phyloP scores from a whole-genome alignment of 768 basidiomycete species.

The Saitozyma sp. region DNA sequence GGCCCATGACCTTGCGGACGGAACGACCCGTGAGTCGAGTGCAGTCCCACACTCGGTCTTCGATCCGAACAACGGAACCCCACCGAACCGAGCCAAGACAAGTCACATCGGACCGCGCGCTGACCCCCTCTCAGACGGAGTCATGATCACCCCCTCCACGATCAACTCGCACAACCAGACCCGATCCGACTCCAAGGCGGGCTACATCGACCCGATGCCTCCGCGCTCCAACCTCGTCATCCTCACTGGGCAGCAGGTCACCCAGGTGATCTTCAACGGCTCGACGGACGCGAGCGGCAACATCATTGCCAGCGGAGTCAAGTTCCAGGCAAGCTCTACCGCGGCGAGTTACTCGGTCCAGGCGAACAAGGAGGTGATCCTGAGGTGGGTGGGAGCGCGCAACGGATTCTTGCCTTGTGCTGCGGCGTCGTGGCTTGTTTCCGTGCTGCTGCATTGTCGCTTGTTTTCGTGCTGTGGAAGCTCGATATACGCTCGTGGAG shows the following conservation, averaged over 20 bases:
- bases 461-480: too few species aligned
- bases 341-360: conserved; percentile 55
- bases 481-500: not conserved
- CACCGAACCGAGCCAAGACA: not conserved
- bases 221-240: conserved; percentile 67
- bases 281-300: conserved; percentile 46
- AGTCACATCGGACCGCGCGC: too few species aligned
- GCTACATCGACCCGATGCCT: conserved; percentile 67
- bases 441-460: too few species aligned
- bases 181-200: conserved; percentile 65
- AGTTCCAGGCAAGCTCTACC: conserved; percentile 56
- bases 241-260: conserved; percentile 63
- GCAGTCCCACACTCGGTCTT: not conserved
- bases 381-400: conserved; percentile 40
- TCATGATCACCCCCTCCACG: conserved; percentile 60
- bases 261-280: conserved; percentile 58
- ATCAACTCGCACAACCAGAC: conserved; percentile 68
- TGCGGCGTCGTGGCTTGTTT: not conserved
- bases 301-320: conserved; percentile 57
- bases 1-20: conserved; percentile 56
- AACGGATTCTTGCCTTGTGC: not conserved
- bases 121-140: conserved; percentile 25
- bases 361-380: conserved; percentile 65
- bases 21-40: conserved; percentile 17
- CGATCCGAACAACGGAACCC: conserved; percentile 12